phyloP scores from a whole-genome alignment of 106 monocot species.

The Vanilla planifolia region DNA sequence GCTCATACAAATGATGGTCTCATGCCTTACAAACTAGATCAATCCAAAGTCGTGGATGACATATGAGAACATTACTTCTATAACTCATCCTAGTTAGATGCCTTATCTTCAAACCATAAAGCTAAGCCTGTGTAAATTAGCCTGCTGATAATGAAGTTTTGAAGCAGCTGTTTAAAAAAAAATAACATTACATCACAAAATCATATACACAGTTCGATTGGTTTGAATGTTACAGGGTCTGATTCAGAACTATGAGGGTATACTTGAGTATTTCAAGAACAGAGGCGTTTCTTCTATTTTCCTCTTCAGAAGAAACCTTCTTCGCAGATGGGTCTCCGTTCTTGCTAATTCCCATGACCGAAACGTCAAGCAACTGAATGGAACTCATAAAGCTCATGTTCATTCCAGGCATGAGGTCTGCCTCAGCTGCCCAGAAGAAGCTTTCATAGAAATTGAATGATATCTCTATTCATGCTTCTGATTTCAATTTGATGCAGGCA shows the following conservation, averaged over 20 bases:
- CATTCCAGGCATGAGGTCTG: constrained; percentile 54
- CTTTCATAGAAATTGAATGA: neutral
- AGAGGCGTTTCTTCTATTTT: constrained; percentile 54
- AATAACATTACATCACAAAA: no score
- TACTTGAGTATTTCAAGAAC: constrained; percentile 48
- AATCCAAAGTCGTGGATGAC: no score
- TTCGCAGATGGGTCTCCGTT: constrained; percentile 40
- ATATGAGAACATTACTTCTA: no score
- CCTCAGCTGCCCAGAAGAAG: neutral
- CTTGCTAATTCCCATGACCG: constrained; percentile 53
- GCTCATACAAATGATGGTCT: no score
- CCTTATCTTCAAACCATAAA: no score
- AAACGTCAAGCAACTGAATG: constrained; percentile 40
- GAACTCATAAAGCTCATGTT: constrained; percentile 65
- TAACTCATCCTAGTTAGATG: no score
- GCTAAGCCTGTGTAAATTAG: no score
- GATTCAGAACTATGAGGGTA: constrained; percentile 34
- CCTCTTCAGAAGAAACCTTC: constrained; percentile 27
- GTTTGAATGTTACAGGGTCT: constrained; percentile 31
- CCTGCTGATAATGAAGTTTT: no score
- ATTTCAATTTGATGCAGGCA: constrained; percentile 37
- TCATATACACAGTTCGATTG: no score
- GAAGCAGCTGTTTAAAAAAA: no score
- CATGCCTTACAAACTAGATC: no score
- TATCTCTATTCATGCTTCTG: neutral